phyloP scores from a whole-genome alignment of 768 basidiomycete genomes.

The Phaffia australis region DNA sequence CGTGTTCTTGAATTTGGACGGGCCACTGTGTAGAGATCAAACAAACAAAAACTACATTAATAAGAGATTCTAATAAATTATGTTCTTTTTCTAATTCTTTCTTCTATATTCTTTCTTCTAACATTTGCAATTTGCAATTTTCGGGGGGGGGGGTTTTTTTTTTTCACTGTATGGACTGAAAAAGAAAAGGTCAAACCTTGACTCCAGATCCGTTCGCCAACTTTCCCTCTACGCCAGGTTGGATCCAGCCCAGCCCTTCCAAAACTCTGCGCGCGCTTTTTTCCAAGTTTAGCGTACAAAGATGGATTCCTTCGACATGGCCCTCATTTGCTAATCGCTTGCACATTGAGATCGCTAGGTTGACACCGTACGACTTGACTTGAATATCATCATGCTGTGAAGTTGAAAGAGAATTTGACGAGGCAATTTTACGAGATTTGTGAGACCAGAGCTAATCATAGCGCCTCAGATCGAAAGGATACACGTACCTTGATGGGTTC shows the following conservation, averaged over 20 bases:
- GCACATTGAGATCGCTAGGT: slow-evolving; percentile 72
- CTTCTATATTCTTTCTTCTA: background rate
- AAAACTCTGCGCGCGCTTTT: slow-evolving; percentile 82
- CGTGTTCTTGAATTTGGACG: background rate
- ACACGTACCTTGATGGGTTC: slow-evolving; percentile 61
- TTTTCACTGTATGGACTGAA: too few species aligned
- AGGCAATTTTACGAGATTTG: background rate
- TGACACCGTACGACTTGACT: slow-evolving; percentile 89
- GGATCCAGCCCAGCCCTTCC: slow-evolving; percentile 63
- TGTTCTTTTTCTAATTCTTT: slow-evolving; percentile 7
- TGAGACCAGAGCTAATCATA: background rate
- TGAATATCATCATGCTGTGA: slow-evolving; percentile 76
- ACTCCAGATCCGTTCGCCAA: background rate
- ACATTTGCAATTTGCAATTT: too few species aligned
- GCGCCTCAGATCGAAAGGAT: background rate
- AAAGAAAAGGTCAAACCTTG: too few species aligned
- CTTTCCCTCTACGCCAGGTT: slow-evolving; percentile 2
- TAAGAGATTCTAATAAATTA: slow-evolving; percentile 1
- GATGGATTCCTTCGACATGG: slow-evolving; percentile 65
- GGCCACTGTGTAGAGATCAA: background rate
- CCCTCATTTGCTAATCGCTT: slow-evolving; percentile 41
- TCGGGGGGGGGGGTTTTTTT: too few species aligned
- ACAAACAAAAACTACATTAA: background rate
- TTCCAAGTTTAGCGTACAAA: slow-evolving; percentile 94
- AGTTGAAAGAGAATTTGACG: background rate